A percentile compares a stretch with the other conserved stretches of the same genome.
Evolutionary conservation across 331 rosid species (phyloP).

Genomic region (Pyrus hybrid): DNA sequence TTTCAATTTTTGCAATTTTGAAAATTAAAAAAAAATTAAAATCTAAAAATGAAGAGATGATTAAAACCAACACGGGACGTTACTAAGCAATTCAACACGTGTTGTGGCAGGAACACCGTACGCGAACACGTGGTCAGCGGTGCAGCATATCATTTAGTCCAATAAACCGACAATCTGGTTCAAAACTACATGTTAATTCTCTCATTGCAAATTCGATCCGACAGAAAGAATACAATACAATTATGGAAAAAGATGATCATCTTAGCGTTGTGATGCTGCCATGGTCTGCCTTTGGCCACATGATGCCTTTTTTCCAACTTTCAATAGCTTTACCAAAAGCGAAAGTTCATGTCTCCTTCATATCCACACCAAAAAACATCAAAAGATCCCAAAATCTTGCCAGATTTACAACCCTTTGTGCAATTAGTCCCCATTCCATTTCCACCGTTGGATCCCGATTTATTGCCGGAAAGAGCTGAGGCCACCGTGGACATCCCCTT

Average conservation of each 20-base stretch:
- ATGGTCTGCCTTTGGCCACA: slow-evolving; percentile 46
- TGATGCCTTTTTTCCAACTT: slow-evolving; percentile 28
- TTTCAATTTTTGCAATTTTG: too few relatives aligned
- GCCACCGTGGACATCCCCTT: slow-evolving; percentile 29
- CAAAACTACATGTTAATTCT: not conserved
- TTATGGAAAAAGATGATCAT: not conserved
- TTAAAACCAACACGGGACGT: too few relatives aligned
- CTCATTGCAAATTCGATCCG: not conserved
- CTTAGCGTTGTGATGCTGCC: slow-evolving; percentile 33
- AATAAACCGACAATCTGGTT: too few relatives aligned
- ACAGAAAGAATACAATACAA: not conserved
- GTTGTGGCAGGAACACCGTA: too few relatives aligned
- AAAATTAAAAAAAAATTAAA: too few relatives aligned
- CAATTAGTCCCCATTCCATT: slow-evolving; percentile 22
- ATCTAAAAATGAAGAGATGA: too few relatives aligned
- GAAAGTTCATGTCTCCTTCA: slow-evolving; percentile 28
- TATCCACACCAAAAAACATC: slow-evolving; percentile 42
- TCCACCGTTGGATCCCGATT: not conserved
- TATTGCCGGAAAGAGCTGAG: slow-evolving; percentile 32
- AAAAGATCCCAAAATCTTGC: slow-evolving; percentile 25
- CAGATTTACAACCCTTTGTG: slow-evolving; percentile 4
- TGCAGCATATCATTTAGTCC: too few relatives aligned
- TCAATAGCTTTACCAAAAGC: slow-evolving; percentile 38
- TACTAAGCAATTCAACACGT: too few relatives aligned
- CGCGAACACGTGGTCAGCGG: too few relatives aligned